These are phyloP conservation scores for Rhizopogon roseolus DNA, from an alignment of 768 basidiomycete species.

Conservation along the genomic window DNA sequence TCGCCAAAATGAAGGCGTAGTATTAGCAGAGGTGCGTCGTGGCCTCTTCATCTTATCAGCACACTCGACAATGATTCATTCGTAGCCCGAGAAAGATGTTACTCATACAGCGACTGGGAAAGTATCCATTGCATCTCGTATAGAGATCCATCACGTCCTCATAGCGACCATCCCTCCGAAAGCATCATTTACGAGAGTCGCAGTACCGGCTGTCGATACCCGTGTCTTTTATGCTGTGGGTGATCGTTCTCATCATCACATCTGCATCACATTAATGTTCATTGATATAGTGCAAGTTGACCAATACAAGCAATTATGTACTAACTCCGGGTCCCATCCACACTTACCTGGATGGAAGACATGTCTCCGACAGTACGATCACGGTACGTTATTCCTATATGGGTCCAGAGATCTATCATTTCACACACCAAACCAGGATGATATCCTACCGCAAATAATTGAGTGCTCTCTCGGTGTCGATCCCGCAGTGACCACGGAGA, in stretches of 20 bases:
- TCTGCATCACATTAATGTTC: no score
- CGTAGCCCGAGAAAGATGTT: constrained; percentile 3
- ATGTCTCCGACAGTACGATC: constrained; percentile 21
- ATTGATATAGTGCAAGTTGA: constrained; percentile 16
- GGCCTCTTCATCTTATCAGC: neutral
- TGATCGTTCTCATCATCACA: neutral
- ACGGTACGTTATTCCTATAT: constrained; percentile 8
- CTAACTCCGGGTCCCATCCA: constrained; percentile 23
- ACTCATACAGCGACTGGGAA: constrained; percentile 12
- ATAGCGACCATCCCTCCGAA: constrained; percentile 17
- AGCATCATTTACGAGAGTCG: constrained; percentile 18
- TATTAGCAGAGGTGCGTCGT: neutral
- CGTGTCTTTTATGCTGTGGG: constrained; percentile 18
- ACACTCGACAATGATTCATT: neutral
- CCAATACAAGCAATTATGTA: constrained; percentile 20
- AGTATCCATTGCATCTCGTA: constrained; percentile 10
- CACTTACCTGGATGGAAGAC: constrained; percentile 21
- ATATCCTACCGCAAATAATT: constrained; percentile 10
- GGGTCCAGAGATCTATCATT: neutral
- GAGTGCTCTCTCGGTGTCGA: constrained; percentile 18
- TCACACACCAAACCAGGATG: constrained; percentile 3
- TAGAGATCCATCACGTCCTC: constrained; percentile 10
- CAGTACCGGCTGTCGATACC: constrained; percentile 13
- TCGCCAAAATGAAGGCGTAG: neutral
- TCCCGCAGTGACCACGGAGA: constrained; percentile 8